Base-by-base conservation (phyloP, 2,329 filamentous ascomycete genomes). In the Fusarium coicis region DNA sequence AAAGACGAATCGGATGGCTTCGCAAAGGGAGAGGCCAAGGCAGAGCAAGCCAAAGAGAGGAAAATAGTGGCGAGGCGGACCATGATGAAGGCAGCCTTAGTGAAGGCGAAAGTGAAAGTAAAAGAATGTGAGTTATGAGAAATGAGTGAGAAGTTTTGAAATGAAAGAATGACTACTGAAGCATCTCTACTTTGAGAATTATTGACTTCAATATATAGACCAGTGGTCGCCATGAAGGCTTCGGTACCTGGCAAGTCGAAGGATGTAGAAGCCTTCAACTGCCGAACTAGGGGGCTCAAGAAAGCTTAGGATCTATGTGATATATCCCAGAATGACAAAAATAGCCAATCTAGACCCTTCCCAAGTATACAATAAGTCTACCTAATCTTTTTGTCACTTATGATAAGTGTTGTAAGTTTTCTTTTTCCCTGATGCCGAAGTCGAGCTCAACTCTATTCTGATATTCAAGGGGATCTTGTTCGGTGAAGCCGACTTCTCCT, bases 321-420 rank as follows among this genome's bases (percentile, higher is more conserved):
- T 50, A 23, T 32, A 18, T n/a, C 2, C 21, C 5, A 14, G 26
- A 19, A 3, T 23, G 28, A 50, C 47, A 50, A 32, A 47, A 32
- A 23, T 10, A 14, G 23, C 7, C 10, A 10, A 5, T 32, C 5
- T 18, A 21, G 9, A 15, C 7, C 7, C 43, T 28, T 4, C 14
- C 0, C 2, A 10, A 15, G 23, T 15, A 10, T 7, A 18, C 7
- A 3, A 0, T 1, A 12, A n/a, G 10, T 32, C 7, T 18, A 23
- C 8, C 21, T 18, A 7, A 18, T 10, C 15, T 18, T 49, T 11
- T 7, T 23, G 11, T 23, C 21, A 19, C 15, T 14, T 32, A 26
- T 26, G 26, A 26, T 26, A 26, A 26, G 7, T 26, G 26, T 26
- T 26, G 26, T 26, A 26, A 26, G 26, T 26, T 26, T 26, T 26